Evolutionary conservation across 2,329 filamentous ascomycete species (phyloP).

Genomic region (Seiridium unicorne): DNA sequence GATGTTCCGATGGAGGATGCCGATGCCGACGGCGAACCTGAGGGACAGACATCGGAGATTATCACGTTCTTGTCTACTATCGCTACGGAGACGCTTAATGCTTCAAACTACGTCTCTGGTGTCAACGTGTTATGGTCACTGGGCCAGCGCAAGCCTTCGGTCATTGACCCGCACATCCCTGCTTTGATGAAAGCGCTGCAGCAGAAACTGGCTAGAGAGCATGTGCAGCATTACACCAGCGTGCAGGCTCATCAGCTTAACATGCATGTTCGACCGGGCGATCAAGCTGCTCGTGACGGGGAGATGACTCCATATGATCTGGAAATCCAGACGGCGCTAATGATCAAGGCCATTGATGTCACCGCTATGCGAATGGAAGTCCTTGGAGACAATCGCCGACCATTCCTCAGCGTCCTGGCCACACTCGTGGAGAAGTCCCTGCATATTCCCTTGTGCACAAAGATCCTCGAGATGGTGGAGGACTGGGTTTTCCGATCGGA

Average conservation of each 20-base stretch:
- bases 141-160: conserved; percentile 76
- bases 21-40: conserved; percentile 81
- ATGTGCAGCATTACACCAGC: conserved; percentile 73
- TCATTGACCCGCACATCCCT: conserved; percentile 86
- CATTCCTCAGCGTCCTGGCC: conserved; percentile 92
- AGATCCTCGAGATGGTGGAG: conserved; percentile 92
- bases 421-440: conserved; percentile 94
- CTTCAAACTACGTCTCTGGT: conserved; percentile 78
- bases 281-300: conserved; percentile 51
- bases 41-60: conserved; percentile 82
- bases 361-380: conserved; percentile 90
- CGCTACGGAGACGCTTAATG: conserved; percentile 82
- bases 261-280: conserved; percentile 43
- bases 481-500: conserved; percentile 94
- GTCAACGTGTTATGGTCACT: conserved; percentile 94
- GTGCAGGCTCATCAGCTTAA: conserved; percentile 50
- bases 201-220: conserved; percentile 87
- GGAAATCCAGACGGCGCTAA: conserved; percentile 84
- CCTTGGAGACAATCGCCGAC: conserved; percentile 84
- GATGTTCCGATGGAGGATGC: conserved; percentile 71
- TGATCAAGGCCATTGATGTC: conserved; percentile 93
- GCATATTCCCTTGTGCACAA: conserved; percentile 82
- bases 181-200: conserved; percentile 93
- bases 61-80: conserved; percentile 80
- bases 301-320: conserved; percentile 74